Percentiles rank a stretch among this genome's conserved stretches.
phyloP scores from a whole-genome alignment of 2,329 filamentous ascomycete species.

The Diaporthe aspalathi region DNA sequence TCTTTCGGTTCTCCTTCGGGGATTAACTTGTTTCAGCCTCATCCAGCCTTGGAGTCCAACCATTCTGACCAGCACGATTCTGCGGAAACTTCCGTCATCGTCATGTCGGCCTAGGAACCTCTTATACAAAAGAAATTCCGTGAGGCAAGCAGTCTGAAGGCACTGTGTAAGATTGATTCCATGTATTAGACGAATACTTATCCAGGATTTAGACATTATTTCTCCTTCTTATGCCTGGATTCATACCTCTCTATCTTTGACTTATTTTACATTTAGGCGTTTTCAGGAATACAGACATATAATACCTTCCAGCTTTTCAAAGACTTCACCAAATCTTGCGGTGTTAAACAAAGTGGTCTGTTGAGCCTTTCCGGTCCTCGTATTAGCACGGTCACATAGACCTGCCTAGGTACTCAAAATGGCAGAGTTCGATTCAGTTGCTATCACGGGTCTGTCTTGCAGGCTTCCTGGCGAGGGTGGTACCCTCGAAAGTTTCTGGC shows the following conservation, averaged over 20 bases:
- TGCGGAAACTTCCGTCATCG: not conserved
- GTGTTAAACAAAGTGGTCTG: not conserved
- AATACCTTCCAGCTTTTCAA: too few species aligned
- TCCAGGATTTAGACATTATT: not conserved
- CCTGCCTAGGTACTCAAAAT: not conserved
- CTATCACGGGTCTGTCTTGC: slow-evolving; percentile 2
- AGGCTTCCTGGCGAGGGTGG: slow-evolving; percentile 9
- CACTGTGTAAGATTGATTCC: not conserved
- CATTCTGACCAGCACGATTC: not conserved
- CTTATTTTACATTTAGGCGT: not conserved
- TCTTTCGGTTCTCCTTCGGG: not conserved
- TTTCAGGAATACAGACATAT: not conserved
- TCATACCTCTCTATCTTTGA: not conserved
- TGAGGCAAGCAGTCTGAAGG: not conserved
- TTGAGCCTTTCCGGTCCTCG: not conserved
- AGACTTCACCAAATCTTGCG: not conserved
- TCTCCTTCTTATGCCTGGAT: not conserved
- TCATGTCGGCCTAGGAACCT: not conserved
- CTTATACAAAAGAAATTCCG: not conserved
- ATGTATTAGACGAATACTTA: not conserved
- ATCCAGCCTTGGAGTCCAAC: not conserved
- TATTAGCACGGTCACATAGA: not conserved
- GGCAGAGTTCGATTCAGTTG: not conserved
- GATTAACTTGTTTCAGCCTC: not conserved
- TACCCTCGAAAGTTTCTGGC: slow-evolving; percentile 14